These are phyloP conservation scores for Astragalus glycyphyllos DNA, from an alignment of 306 rosid species.

Conservation along the genomic window DNA sequence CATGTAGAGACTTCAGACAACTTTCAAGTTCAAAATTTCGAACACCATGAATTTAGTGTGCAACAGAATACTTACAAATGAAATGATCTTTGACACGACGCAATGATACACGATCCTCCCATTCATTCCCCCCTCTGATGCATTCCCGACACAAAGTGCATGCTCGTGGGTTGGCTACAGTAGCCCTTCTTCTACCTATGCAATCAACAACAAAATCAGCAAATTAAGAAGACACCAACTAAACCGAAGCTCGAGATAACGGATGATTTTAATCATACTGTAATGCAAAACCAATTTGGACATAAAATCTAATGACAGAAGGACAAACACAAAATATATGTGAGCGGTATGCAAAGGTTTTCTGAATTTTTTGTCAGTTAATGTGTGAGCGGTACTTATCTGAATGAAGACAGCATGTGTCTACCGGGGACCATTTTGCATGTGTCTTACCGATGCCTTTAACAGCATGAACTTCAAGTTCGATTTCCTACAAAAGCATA, in stretches of 20 bases:
- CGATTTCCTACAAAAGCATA: conserved; percentile 72
- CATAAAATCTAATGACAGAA: conserved; percentile 14
- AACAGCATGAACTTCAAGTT: conserved; percentile 95
- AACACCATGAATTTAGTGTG: conserved; percentile 17
- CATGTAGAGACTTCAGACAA: not conserved
- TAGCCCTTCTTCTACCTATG: conserved; percentile 76
- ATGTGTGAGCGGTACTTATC: conserved; percentile 29
- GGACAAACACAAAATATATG: no score
- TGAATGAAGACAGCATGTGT: no score
- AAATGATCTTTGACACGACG: conserved; percentile 91
- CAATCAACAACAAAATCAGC: conserved; percentile 43
- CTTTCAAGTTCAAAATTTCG: not conserved
- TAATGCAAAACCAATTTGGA: conserved; percentile 35
- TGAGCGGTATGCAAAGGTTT: no score
- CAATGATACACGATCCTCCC: conserved; percentile 82
- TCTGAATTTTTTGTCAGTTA: not conserved
- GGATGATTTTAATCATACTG: not conserved
- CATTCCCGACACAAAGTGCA: conserved; percentile 98
- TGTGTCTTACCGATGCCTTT: conserved; percentile 94
- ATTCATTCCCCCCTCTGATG: conserved; percentile 83
- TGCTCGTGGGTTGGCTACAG: conserved; percentile 67
- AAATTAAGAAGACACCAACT: conserved; percentile 31
- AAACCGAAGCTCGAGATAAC: conserved; percentile 16
- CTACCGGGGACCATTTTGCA: conserved; percentile 98
- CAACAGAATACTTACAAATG: conserved; percentile 73